These are phyloP conservation scores for Nakazawaea ernobii DNA, from an alignment of 805 yeast species.

Conservation along the genomic window DNA sequence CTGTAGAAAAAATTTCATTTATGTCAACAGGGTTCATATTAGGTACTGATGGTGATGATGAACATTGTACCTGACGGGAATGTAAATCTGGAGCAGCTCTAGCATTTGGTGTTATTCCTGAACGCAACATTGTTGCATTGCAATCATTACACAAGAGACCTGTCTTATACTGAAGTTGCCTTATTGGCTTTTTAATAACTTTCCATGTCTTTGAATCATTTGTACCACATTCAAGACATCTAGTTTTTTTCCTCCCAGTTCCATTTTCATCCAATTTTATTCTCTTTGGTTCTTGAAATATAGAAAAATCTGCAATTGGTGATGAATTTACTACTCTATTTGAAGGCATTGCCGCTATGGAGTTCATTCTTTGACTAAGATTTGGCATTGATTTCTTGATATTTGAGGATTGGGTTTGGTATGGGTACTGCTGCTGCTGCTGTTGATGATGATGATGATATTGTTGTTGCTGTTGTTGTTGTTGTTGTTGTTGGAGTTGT, in stretches of 20 bases:
- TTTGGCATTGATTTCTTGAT: not conserved
- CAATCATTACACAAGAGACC: conserved; percentile 11
- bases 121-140: conserved; percentile 7
- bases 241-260: not conserved
- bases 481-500: not conserved
- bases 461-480: not conserved
- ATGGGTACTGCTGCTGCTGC: not conserved
- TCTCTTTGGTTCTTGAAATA: conserved; percentile 7
- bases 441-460: not conserved
- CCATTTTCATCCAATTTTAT: conserved; percentile 1
- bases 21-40: conserved; percentile 4
- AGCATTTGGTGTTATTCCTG: not conserved
- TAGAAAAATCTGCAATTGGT: not conserved
- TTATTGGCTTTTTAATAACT: conserved; percentile 4
- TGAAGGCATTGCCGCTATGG: not conserved
- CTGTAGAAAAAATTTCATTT: conserved; percentile 3
- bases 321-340: not conserved
- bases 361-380: conserved; percentile 5
- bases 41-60: conserved; percentile 2
- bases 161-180: conserved; percentile 3
- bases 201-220: conserved; percentile 11
- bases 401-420: not conserved
- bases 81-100: not conserved
- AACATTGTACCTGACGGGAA: not conserved
- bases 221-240: conserved; percentile 10